Conservation (phyloP, 2,329 filamentous ascomycete species). For the Aspergillus sp. region DNA sequence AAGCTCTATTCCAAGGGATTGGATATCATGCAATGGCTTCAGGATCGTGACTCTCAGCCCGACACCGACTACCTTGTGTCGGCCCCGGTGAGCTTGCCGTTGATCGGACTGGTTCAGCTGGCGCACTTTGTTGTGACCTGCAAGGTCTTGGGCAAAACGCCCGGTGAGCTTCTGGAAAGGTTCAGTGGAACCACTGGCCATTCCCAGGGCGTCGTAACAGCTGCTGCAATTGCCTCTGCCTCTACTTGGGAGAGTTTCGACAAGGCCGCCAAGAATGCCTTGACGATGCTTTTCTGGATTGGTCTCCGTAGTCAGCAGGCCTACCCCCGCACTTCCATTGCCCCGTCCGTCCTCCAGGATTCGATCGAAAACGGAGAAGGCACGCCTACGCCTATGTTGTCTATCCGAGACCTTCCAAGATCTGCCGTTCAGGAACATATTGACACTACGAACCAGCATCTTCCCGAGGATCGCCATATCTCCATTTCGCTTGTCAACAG, state of each 20-base stretch:
- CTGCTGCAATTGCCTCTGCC: constrained; percentile 85
- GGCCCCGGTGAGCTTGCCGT: constrained; percentile 89
- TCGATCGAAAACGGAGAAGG: constrained; percentile 94
- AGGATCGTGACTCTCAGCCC: constrained; percentile 83
- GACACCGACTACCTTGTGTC: constrained; percentile 94
- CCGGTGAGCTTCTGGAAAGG: constrained; percentile 81
- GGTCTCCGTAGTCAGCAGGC: constrained; percentile 95
- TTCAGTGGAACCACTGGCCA: constrained; percentile 90
- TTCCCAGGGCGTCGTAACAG: constrained; percentile 93
- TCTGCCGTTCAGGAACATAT: constrained; percentile 94
- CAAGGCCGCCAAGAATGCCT: constrained; percentile 73
- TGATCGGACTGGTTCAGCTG: constrained; percentile 94
- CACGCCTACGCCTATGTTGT: constrained; percentile 95
- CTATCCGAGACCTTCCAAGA: constrained; percentile 87
- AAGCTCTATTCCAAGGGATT: constrained; percentile 98
- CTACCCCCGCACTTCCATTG: constrained; percentile 91
- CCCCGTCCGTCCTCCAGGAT: constrained; percentile 86
- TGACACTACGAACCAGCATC: constrained; percentile 93
- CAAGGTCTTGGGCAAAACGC: constrained; percentile 84
- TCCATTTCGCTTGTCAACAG: constrained; percentile 95
- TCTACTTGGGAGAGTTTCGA: constrained; percentile 92
- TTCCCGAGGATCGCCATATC: constrained; percentile 90
- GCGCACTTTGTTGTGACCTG: constrained; percentile 95
- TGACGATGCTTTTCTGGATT: constrained; percentile 98
- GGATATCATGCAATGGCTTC: constrained; percentile 91